Conservation (phyloP, 2,329 filamentous ascomycete genomes). For the Trichoderma cornu-damae region DNA sequence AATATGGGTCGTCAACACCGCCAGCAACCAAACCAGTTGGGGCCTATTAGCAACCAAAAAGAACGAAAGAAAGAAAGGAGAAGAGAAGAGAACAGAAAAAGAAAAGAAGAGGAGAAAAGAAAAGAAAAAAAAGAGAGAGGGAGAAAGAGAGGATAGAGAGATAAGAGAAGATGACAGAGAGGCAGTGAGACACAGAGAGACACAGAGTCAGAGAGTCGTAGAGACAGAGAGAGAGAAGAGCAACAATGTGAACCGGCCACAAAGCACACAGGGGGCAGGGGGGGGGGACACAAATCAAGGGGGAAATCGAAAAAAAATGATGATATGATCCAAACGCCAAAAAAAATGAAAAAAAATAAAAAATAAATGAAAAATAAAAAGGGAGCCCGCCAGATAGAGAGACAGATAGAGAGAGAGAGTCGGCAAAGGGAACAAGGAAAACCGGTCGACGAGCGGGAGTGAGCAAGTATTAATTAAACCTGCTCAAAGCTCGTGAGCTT, state of each 20-base stretch:
- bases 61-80: too few relatives aligned
- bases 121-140: too few relatives aligned
- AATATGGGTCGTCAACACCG: conserved; percentile 39
- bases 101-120: too few relatives aligned
- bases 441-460: neutral
- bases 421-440: neutral
- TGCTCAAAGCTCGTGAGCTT: conserved; percentile 6
- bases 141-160: too few relatives aligned
- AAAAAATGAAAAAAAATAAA: neutral
- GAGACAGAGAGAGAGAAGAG: conserved; percentile 30
- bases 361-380: neutral
- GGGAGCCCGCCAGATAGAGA: neutral
- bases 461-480: conserved; percentile 19
- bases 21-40: conserved; percentile 56
- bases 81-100: too few relatives aligned
- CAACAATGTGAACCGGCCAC: conserved; percentile 27
- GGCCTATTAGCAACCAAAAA: conserved; percentile 33
- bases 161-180: too few relatives aligned
- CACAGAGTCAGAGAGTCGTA: too few relatives aligned
- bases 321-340: neutral
- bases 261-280: conserved; percentile 30
- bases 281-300: too few relatives aligned
- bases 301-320: neutral
- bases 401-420: neutral
- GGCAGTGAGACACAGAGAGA: too few relatives aligned